Conservation (phyloP, 192 early-diverging fungal genomes). For the Paraglomus occultum region DNA sequence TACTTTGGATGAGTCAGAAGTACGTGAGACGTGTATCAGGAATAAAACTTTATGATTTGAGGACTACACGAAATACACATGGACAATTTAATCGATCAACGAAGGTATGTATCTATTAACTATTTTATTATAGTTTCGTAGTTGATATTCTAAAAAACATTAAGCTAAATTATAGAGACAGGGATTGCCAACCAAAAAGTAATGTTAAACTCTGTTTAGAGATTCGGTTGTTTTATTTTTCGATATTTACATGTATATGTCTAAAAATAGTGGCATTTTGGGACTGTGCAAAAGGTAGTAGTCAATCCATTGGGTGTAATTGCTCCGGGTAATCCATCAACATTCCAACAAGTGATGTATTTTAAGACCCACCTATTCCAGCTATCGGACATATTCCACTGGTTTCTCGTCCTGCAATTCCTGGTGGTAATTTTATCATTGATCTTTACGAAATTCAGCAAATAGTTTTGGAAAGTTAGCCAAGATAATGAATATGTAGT, state of each 20-base stretch:
- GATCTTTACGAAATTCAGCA: conserved; percentile 26
- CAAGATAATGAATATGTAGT: conserved; percentile 21
- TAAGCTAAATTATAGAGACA: conserved; percentile 22
- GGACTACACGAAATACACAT: neutral
- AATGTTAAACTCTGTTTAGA: conserved; percentile 23
- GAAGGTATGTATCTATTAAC: conserved; percentile 11
- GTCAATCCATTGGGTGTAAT: conserved; percentile 18
- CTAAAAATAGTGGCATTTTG: conserved; percentile 8
- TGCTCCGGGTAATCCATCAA: neutral
- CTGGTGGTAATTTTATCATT: conserved; percentile 24
- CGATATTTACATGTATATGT: conserved; percentile 25
- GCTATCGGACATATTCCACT: conserved; percentile 10
- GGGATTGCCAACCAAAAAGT: conserved; percentile 21
- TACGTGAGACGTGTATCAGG: conserved; percentile 22
- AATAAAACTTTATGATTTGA: conserved; percentile 17
- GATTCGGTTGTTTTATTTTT: conserved; percentile 23
- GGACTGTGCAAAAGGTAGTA: conserved; percentile 9
- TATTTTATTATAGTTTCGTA: neutral
- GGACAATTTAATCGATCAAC: neutral
- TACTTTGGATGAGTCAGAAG: neutral
- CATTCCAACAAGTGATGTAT: conserved; percentile 4
- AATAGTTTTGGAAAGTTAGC: conserved; percentile 21
- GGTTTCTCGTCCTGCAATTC: neutral
- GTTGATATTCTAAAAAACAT: conserved; percentile 21
- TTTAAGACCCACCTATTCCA: conserved; percentile 17